A percentile compares a stretch with the other conserved stretches of the same genome.
Evolutionary conservation across 176 grass and related monocot species (phyloP).

Genomic region (Melocanna baccifera): DNA sequence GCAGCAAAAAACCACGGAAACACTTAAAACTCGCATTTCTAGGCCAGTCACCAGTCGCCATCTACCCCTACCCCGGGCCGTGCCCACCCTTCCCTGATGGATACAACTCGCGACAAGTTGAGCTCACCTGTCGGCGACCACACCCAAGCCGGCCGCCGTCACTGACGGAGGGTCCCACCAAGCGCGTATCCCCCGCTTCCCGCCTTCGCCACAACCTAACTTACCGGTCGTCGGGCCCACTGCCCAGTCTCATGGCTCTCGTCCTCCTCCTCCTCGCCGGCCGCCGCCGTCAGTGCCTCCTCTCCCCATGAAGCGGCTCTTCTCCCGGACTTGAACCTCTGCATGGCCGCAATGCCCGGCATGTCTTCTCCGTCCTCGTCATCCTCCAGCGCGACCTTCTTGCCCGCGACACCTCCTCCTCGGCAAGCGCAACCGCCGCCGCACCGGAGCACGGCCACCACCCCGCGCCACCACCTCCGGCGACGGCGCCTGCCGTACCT

Average conservation of each 20-base stretch:
- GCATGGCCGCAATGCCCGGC: slow-evolving; percentile 46
- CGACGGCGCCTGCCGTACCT: slow-evolving; percentile 33
- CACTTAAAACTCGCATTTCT: slow-evolving; percentile 32
- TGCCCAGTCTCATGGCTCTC: slow-evolving; percentile 23
- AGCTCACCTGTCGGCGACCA: background rate
- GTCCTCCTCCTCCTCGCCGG: background rate
- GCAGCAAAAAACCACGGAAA: slow-evolving; percentile 29
- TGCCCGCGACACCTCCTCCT: background rate
- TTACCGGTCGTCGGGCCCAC: slow-evolving; percentile 45
- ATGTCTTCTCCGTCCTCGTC: background rate
- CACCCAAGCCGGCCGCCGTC: background rate
- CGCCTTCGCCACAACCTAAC: slow-evolving; percentile 29
- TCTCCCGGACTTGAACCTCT: slow-evolving; percentile 60
- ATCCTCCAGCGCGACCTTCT: slow-evolving; percentile 23
- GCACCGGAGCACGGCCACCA: slow-evolving; percentile 39
- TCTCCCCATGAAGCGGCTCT: slow-evolving; percentile 58
- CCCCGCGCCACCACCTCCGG: slow-evolving; percentile 40
- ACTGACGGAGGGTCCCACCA: slow-evolving; percentile 23
- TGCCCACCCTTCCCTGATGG: slow-evolving; percentile 8
- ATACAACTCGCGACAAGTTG: background rate
- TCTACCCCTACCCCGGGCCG: background rate
- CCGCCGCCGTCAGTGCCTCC: slow-evolving; percentile 28
- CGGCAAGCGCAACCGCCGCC: slow-evolving; percentile 21
- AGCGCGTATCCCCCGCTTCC: background rate
- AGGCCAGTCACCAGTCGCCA: slow-evolving; percentile 25